Evolutionary conservation across 1,284 basidiomycete genomes (phyloP).

Genomic region (Pulveroboletus sp.): DNA sequence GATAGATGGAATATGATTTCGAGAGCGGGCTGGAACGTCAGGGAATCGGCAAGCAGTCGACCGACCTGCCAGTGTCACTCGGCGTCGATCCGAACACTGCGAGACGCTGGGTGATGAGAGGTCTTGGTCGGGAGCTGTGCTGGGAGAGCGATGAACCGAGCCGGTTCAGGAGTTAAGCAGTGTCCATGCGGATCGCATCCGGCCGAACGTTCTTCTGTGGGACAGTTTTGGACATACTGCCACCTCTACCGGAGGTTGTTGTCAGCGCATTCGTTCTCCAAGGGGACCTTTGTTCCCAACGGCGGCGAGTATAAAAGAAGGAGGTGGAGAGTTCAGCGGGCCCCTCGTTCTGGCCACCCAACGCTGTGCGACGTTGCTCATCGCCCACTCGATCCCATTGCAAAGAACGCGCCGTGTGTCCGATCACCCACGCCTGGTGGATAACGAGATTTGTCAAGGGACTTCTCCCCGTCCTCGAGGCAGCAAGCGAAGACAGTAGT

Average conservation of each 20-base stretch:
- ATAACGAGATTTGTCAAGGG: constrained; percentile 26
- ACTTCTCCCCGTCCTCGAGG: constrained; percentile 33
- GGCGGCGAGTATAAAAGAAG: constrained; percentile 18
- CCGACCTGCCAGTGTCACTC: neutral
- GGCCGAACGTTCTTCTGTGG: neutral
- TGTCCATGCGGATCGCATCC: constrained; percentile 17
- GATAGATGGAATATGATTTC: constrained; percentile 4
- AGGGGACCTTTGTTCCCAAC: constrained; percentile 3
- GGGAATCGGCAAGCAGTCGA: neutral
- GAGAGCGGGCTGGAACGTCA: neutral
- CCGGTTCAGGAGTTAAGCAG: constrained; percentile 13
- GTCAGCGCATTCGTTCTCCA: constrained; percentile 10
- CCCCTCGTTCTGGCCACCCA: neutral
- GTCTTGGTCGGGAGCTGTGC: constrained; percentile 6
- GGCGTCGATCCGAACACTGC: constrained; percentile 27
- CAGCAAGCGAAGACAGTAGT: constrained; percentile 25
- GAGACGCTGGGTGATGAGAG: neutral
- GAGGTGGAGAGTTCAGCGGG: neutral
- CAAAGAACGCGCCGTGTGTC: constrained; percentile 8
- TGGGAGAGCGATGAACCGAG: constrained; percentile 16
- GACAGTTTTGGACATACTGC: constrained; percentile 13
- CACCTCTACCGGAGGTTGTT: constrained; percentile 9
- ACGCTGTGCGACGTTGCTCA: constrained; percentile 14
- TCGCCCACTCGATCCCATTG: constrained; percentile 10
- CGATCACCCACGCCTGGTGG: constrained; percentile 25